A percentile compares a stretch with the other conserved stretches of the same genome.
phyloP scores from a whole-genome alignment of 306 rosid species.

The Vigna nakashimae region DNA sequence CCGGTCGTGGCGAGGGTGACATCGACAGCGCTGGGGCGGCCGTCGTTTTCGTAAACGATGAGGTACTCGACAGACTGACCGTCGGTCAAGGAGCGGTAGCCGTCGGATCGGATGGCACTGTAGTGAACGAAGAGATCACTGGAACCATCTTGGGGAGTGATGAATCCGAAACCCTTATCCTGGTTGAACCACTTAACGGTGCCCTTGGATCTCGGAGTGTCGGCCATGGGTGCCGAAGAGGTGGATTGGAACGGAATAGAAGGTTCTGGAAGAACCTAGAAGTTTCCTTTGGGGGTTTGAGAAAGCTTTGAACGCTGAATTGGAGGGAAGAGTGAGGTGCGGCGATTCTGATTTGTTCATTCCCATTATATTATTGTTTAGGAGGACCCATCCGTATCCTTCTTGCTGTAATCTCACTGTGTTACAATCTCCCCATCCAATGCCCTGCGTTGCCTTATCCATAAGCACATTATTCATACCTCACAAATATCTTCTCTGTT shows the following conservation, averaged over 20 bases:
- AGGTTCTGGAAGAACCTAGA: constrained; percentile 47
- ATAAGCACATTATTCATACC: constrained; percentile 10
- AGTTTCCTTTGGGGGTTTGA: neutral
- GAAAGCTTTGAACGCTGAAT: neutral
- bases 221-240: constrained; percentile 49
- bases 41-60: constrained; percentile 57
- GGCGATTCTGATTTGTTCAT: constrained; percentile 32
- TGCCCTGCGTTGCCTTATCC: neutral
- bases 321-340: neutral
- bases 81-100: constrained; percentile 67
- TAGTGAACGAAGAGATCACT: constrained; percentile 87
- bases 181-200: constrained; percentile 87
- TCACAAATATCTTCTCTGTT: neutral
- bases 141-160: constrained; percentile 64
- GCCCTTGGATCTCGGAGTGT: constrained; percentile 59
- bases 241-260: neutral
- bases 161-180: constrained; percentile 83
- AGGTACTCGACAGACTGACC: constrained; percentile 69
- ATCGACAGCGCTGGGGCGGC: constrained; percentile 75
- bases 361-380: neutral
- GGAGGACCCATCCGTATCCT: constrained; percentile 9
- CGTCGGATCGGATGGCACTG: constrained; percentile 74
- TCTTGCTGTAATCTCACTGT: neutral
- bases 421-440: neutral
- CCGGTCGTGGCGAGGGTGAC: constrained; percentile 37